Evolutionary conservation across 164 flowering plant genomes (phyloP), one percentile per base, ranked within the genome.

Genomic region (Umbilicus rupestris): DNA sequence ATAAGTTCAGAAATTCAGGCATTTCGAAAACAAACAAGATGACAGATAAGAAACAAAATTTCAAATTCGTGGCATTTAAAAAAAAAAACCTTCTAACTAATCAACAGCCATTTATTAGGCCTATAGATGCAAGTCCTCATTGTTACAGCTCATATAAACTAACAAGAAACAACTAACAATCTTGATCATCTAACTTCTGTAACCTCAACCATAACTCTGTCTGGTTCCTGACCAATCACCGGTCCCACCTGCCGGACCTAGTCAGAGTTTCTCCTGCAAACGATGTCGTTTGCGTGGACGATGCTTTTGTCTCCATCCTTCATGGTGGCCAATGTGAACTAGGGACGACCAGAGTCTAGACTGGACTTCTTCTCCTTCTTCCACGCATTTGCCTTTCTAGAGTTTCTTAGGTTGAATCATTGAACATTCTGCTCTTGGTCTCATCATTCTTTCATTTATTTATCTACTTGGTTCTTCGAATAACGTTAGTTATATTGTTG

Each of bases 281-380:
- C 15, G 29, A 20, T 44, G 47, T 44, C 20, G 29, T 50, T 50
- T 20, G 10, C 8, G 49, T 45, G 24, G n/a, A n/a, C n/a, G n/a
- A n/a, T n/a, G n/a, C n/a, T n/a, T n/a, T n/a, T n/a, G n/a, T n/a
- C n/a, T n/a, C n/a, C n/a, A n/a, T n/a, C n/a, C n/a, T n/a, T n/a
- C n/a, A n/a, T n/a, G n/a, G n/a, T n/a, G 11, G 55, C 26, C 55
- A 49, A n/a, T 7, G 11, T n/a, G 7, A 5, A 20, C 55, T 2
- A 15, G 17, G 9, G 29, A 35, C 37, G 10, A 50, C 57, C 15
- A 7, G 19, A 55, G 19, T 7, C 33, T 9, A 22, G 4, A 52
- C 58, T 55, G 17, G 57, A 50, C 33, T 50, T 50, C 14, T 55
- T 55, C 60, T 28, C 60, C 60, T 26, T 55, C 33, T 28, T 55